Base-by-base conservation (phyloP, 805 yeast genomes). In the Teunomyces lycoperdinae region DNA sequence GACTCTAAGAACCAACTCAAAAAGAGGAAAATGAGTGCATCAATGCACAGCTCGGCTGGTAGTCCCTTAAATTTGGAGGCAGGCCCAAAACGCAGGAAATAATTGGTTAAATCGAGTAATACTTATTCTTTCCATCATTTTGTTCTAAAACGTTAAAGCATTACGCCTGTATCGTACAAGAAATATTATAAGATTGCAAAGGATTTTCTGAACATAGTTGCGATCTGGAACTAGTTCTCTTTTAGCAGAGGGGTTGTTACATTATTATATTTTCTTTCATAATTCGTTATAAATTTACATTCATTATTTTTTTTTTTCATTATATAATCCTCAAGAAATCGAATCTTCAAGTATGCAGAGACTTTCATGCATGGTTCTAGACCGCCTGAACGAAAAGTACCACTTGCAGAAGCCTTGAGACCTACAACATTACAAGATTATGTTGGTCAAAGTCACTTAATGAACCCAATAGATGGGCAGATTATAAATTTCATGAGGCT, bases 391-490 rank as follows among this genome's bases (percentile, higher is more conserved):
- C 27, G 24, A 33, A 31, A 32, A 35, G 27, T 29, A 44, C 49
- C 51, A 24, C 67, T 91, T 16, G 85, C 95, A 2, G 96, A 89
- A 60, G 74, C 82, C 44, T 73, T 89, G n/a, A 73, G 98, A n/a
- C 99, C 99, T 0, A 68, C 66, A 9, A 66, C 72, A 0, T 66
- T 94, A 26, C 74, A 75, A 3, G 88, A 85, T 3, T 90, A 84
- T 59, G 77, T 92, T 20, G 99, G 99, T 0, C 99, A 94, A 66
- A 70, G 73, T 10, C 96, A 91, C 66, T 66, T 94, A 2, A 71
- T 92, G 4, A 85, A 87, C 0, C 66, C 69, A 1, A 41, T 51
- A 9, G 71, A 74, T 6, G 96, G 97, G 0, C 71, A 84, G 2
- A 67, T 92, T 2, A 68, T 81, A 26, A 83, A 83, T 40, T 87